These are phyloP conservation scores for Singerocomus inundabilis DNA, from an alignment of 1,284 basidiomycete species.

Conservation along the genomic window DNA sequence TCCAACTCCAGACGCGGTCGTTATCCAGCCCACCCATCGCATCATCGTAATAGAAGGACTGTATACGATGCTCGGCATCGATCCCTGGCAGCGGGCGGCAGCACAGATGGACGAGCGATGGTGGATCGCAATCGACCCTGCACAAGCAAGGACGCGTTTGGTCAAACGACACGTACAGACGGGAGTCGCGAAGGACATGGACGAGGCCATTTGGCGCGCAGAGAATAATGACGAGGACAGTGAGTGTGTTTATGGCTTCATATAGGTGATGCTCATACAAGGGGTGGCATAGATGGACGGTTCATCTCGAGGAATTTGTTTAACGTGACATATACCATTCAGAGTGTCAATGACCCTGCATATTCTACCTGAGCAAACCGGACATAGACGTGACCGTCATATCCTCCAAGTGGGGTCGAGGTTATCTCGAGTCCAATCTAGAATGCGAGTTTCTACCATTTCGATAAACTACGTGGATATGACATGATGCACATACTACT, in stretches of 20 bases:
- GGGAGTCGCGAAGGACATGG: slow-evolving; percentile 65
- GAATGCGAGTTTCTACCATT: too few species aligned
- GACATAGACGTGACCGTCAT: neutral
- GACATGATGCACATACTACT: too few species aligned
- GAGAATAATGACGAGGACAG: slow-evolving; percentile 77
- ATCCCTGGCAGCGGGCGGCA: slow-evolving; percentile 73
- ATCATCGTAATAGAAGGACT: slow-evolving; percentile 85
- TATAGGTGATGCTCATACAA: neutral
- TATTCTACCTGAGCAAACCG: slow-evolving; percentile 9
- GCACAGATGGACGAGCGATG: slow-evolving; percentile 75
- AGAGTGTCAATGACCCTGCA: slow-evolving; percentile 27
- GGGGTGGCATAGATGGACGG: slow-evolving; percentile 22
- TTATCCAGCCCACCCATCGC: slow-evolving; percentile 61
- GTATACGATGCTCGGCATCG: slow-evolving; percentile 70
- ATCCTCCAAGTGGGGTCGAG: neutral
- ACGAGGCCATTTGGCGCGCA: slow-evolving; percentile 70
- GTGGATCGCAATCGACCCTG: slow-evolving; percentile 65
- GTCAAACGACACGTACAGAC: slow-evolving; percentile 73
- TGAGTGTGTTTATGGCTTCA: slow-evolving; percentile 35
- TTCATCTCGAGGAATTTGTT: slow-evolving; percentile 21
- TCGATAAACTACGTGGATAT: too few species aligned
- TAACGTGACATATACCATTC: slow-evolving; percentile 25
- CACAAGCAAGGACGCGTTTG: slow-evolving; percentile 63
- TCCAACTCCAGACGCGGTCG: slow-evolving; percentile 51
- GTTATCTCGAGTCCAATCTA: too few species aligned